A percentile compares a stretch with the other conserved stretches of the same genome.
phyloP scores from a whole-genome alignment of 768 basidiomycete genomes.

The Lactarius evosmus region DNA sequence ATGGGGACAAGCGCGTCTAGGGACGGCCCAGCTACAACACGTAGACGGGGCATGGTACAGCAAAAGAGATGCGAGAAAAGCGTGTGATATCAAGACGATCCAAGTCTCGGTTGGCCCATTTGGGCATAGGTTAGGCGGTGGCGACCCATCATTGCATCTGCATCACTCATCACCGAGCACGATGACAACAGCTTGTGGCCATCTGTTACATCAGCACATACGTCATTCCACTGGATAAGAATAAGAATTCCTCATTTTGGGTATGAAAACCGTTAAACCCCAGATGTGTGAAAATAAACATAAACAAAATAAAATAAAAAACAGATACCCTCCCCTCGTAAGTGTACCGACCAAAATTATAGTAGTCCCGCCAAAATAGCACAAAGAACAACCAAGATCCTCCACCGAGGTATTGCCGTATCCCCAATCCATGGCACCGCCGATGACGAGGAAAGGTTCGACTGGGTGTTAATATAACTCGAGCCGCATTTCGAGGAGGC shows the following conservation, averaged over 20 bases:
- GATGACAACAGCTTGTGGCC: no score
- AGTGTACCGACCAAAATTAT: no score
- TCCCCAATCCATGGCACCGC: slow-evolving; percentile 1
- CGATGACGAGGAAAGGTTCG: slow-evolving; percentile 13
- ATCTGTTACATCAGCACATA: no score
- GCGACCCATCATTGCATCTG: no score
- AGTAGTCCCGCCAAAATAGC: slow-evolving; percentile 8
- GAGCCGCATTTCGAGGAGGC: slow-evolving; percentile 51
- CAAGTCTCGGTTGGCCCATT: not conserved
- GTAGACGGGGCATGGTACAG: slow-evolving; percentile 52
- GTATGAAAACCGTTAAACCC: not conserved
- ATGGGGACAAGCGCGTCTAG: slow-evolving; percentile 53
- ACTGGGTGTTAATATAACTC: slow-evolving; percentile 37
- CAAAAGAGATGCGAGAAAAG: not conserved
- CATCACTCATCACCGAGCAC: no score
- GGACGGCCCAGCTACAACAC: slow-evolving; percentile 71
- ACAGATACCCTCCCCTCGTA: no score
- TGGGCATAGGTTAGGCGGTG: not conserved
- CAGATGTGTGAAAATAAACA: not conserved
- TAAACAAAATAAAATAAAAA: not conserved
- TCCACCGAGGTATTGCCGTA: not conserved
- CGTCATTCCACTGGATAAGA: not conserved
- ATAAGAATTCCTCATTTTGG: not conserved
- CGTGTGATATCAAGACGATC: not conserved
- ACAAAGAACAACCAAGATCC: not conserved